Evolutionary conservation across 1,284 basidiomycete genomes (phyloP).

Genomic region (Marasmius fiardii): DNA sequence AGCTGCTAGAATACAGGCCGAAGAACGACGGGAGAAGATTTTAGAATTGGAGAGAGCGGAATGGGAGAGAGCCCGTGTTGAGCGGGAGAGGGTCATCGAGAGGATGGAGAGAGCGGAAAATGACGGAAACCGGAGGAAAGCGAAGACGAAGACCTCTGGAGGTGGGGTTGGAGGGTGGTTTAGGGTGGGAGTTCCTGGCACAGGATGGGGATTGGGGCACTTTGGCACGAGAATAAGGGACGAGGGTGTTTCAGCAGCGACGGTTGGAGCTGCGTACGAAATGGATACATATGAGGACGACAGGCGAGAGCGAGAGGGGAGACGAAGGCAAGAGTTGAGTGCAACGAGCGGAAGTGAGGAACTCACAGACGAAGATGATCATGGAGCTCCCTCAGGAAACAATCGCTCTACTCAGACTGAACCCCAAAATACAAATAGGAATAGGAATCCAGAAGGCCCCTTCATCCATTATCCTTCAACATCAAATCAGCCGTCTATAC

Average conservation of each 20-base stretch:
- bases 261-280: constrained; percentile 11
- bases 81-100: neutral
- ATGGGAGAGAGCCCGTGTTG: neutral
- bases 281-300: constrained; percentile 9
- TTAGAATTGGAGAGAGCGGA: constrained; percentile 50
- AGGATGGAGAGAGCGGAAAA: neutral
- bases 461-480: constrained; percentile 5
- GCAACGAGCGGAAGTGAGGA: constrained; percentile 3
- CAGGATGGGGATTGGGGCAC: constrained; percentile 72
- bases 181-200: constrained; percentile 18
- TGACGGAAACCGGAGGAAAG: neutral
- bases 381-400: neutral
- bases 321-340: constrained; percentile 5
- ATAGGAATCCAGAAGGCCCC: neutral
- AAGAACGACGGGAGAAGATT: constrained; percentile 59
- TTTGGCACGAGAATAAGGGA: constrained; percentile 50
- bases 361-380: constrained; percentile 9
- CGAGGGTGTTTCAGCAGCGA: constrained; percentile 19
- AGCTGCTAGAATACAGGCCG: constrained; percentile 64
- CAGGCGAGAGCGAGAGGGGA: constrained; percentile 5
- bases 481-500: constrained; percentile 13
- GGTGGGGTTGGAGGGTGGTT: neutral
- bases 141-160: neutral
- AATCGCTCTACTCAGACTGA: neutral
- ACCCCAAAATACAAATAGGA: neutral